phyloP scores from a whole-genome alignment of 164 flowering plant species.

The Stephania japonica region DNA sequence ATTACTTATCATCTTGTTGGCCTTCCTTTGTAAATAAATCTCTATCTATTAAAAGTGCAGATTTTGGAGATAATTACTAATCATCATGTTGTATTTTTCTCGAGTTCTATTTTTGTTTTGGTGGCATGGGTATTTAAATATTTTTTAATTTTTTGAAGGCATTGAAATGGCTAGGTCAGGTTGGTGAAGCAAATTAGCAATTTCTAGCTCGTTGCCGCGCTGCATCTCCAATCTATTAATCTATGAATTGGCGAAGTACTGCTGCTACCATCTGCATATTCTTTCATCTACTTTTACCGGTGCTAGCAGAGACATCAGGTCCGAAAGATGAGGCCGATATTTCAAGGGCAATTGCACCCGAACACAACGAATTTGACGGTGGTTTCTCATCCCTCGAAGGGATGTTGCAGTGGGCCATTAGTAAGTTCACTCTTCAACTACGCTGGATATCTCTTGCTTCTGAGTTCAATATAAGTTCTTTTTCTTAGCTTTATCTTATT shows the following conservation, averaged over 20 bases:
- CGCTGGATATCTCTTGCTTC: neutral
- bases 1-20: no score
- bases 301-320: slow-evolving; percentile 19
- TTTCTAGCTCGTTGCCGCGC: no score
- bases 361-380: slow-evolving; percentile 47
- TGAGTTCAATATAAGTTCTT: neutral
- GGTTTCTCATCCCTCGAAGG: slow-evolving; percentile 84
- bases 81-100: no score
- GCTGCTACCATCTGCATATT: neutral
- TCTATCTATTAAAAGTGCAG: no score
- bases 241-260: neutral
- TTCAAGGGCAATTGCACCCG: slow-evolving; percentile 2
- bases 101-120: no score
- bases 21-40: no score
- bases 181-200: no score
- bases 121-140: no score
- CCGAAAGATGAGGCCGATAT: slow-evolving; percentile 35
- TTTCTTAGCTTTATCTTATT: neutral
- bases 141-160: no score
- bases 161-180: no score
- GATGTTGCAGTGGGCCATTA: slow-evolving; percentile 96
- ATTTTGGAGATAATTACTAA: no score
- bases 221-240: no score
- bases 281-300: slow-evolving; percentile 2
- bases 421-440: slow-evolving; percentile 21